Evolutionary conservation across 2,329 filamentous ascomycete genomes (phyloP).

Genomic region (Parastagonospora avenae): DNA sequence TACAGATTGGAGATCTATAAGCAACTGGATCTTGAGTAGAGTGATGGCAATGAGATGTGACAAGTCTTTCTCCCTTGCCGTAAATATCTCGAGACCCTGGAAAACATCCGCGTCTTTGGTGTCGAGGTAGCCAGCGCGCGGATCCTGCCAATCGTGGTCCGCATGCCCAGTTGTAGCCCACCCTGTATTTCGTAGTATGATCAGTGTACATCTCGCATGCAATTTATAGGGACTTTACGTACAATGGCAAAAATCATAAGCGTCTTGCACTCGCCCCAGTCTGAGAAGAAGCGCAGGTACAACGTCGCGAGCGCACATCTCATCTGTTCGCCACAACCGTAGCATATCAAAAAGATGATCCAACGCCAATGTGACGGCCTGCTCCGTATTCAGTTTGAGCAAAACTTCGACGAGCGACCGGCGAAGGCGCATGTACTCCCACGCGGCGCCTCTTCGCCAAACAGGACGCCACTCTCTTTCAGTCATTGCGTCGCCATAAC

Average conservation of each 20-base stretch:
- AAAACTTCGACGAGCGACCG: conserved; percentile 15
- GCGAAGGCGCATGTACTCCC: neutral
- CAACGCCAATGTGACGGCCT: conserved; percentile 44
- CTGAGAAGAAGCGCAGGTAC: conserved; percentile 53
- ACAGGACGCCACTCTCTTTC: neutral
- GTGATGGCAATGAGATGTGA: conserved; percentile 26
- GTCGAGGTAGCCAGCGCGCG: conserved; percentile 44
- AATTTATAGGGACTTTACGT: too few species aligned
- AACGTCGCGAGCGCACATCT: conserved; percentile 50
- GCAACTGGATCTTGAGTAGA: conserved; percentile 46
- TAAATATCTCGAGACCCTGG: conserved; percentile 40
- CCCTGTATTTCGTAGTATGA: conserved; percentile 10
- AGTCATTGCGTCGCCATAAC: neutral
- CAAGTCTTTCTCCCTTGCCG: neutral
- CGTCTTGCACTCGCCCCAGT: conserved; percentile 57
- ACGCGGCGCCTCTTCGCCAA: neutral
- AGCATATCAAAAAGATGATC: conserved; percentile 49
- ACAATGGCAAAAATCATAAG: conserved; percentile 56
- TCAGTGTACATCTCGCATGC: too few species aligned
- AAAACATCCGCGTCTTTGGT: conserved; percentile 50
- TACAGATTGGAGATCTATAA: conserved; percentile 40
- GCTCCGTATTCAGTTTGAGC: conserved; percentile 43
- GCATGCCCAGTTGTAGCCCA: conserved; percentile 44
- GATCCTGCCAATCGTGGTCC: conserved; percentile 47
- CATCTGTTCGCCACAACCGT: conserved; percentile 52